Base-by-base conservation (phyloP, 768 basidiomycete genomes). In the Leccinum longicurvipes region DNA sequence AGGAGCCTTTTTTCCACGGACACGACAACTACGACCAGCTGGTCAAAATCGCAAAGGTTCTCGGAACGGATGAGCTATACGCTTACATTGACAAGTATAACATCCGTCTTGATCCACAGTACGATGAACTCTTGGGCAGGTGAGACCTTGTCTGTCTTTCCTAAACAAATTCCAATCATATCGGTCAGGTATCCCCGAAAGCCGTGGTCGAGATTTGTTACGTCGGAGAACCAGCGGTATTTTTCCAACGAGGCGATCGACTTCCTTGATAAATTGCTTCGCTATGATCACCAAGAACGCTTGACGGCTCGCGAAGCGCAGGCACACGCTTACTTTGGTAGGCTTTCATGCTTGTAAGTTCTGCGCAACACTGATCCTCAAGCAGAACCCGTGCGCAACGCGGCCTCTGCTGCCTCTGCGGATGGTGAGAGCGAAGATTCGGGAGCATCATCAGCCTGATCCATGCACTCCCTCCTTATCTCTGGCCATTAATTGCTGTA, bases 1-100 rank as follows among this genome's bases (percentile, higher is more conserved):
- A 98, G 72, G 96, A 98, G 71, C 96, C 96, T 23, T 97, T 98
- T 78, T 98, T 98, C 83, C 96, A 98, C 67, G 96, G 96, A 15
- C 95, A 97, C 68, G 95, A 98, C 74, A 98, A 98, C 74, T 96
- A 96, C 67, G 96, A 98, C 74, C 96, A 98, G 69, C 77, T 98
- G 56, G 95, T 96, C 68, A 98, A 97, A 77, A 98, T 98, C 61
- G 87, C 93, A 53, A 98, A 98, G 77, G 94, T 98, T 49, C 79
- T 98, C 57, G 96, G 96, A 45, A 98, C 96, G 5, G 96, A 98
- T 62, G 96, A 96, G 65, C 74, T 98, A 32, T 96, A 91, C 69
- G 77, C 84, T 42, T 98, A 98, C 72, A 83, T 93, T 58, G 91
- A 94, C 72, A 93, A 92, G 76, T 98, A 98, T 76, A 89, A 89